These are phyloP conservation scores for Triticum turgidum DNA, from an alignment of 176 grass and related monocot genomes.

Conservation along the genomic window DNA sequence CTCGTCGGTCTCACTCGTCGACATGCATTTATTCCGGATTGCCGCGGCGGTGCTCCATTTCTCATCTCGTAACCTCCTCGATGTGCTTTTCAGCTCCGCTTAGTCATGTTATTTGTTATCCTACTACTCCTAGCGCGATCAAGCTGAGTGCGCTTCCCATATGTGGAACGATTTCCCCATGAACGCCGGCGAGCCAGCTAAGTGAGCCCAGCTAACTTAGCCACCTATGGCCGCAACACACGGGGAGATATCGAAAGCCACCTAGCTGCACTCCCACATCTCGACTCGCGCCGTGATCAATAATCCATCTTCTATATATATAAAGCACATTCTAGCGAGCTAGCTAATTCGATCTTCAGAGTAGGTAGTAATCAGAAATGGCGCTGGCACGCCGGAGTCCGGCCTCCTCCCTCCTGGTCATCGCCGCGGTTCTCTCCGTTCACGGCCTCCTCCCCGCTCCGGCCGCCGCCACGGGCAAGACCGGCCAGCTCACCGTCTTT, in stretches of 20 bases:
- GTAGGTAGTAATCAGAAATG: neutral
- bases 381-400: neutral
- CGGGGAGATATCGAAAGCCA: neutral
- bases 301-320: neutral
- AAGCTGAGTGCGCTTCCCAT: neutral
- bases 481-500: constrained; percentile 13
- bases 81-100: neutral
- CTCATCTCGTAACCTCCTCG: neutral
- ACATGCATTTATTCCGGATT: neutral
- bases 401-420: neutral
- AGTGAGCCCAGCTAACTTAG: neutral
- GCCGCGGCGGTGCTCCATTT: neutral
- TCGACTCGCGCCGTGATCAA: neutral
- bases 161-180: neutral
- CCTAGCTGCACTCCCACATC: neutral
- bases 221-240: neutral
- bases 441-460: neutral
- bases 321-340: neutral
- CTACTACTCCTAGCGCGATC: neutral
- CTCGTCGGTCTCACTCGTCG: neutral
- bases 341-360: neutral
- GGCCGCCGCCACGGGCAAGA: neutral
- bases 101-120: neutral
- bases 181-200: neutral
- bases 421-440: neutral